Base-by-base conservation (phyloP, 345 rosid species). In the Corchorus olitorius region DNA sequence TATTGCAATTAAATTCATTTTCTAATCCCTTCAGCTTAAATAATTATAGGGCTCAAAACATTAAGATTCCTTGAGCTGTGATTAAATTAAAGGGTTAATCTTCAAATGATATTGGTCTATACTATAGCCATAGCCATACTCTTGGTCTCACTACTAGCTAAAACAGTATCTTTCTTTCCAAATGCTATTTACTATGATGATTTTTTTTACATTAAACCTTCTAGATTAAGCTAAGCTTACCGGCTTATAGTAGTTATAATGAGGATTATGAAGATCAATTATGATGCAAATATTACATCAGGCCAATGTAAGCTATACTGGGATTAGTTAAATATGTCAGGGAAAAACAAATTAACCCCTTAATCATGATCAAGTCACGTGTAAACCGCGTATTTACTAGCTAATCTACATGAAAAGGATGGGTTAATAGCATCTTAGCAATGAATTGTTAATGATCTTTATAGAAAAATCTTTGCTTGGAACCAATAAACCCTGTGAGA, bases 261-360 rank as follows among this genome's bases (percentile, higher is more conserved):
- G 4, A 20, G 15, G 33, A 48, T 8, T 4, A 39, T n/a, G 1
- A 27, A 27, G 0, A 35, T 8, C 34, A 52, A 17, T 61, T 68
- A 66, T 79, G 84, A 85, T 72, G 83, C 46, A 58, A 75, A 77
- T 46, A 79, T 86, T 75, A 53, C 79, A 77, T 79, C 85, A 81
- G 52, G 37, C 14, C 13, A 81, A 64, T 49, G 81, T 70, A 85
- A 86, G 86, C 76, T 50, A 27, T 27, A 66, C 4, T 2, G 17
- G n/a, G 72, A n/a, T 67, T 48, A 67, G 54, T 67, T 6, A 67
- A 48, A 5, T 54, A 54, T 41, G 2, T 3, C 0, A 41, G 41
- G 10, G 27, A n/a, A 65, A 41, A 41, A 41, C 12, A 19, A 19
- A 8, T 19, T 13, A 46, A 45, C n/a, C 54, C 17, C 55, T 27